Percentiles rank a stretch among this genome's conserved stretches.
Conservation (phyloP, 805 yeast genomes). For the Yarrowia hollandica region DNA sequence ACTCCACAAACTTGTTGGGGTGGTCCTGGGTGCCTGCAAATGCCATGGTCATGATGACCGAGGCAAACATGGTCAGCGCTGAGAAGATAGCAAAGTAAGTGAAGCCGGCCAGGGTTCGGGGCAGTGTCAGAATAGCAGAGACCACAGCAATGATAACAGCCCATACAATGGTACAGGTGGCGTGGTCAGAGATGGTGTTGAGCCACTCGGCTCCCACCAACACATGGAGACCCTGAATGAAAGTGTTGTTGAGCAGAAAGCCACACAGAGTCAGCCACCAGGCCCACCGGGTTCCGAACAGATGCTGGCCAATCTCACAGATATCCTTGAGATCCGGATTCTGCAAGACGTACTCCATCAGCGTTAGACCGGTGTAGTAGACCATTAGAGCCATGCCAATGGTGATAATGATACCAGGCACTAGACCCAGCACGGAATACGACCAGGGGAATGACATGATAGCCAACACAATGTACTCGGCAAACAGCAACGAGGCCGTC, state of each 20-base stretch:
- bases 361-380: constrained; percentile 56
- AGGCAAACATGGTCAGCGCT: constrained; percentile 58
- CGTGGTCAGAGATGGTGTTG: constrained; percentile 54
- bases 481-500: constrained; percentile 59
- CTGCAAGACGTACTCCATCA: constrained; percentile 55
- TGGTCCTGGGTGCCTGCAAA: constrained; percentile 56
- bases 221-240: constrained; percentile 61
- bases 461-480: constrained; percentile 62
- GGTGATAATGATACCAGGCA: constrained; percentile 59
- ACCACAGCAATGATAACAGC: constrained; percentile 51
- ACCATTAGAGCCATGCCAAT: constrained; percentile 53
- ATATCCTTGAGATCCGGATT: constrained; percentile 55
- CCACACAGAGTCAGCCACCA: constrained; percentile 60
- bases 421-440: constrained; percentile 57
- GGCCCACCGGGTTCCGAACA: constrained; percentile 51
- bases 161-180: constrained; percentile 55
- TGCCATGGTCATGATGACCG: constrained; percentile 53
- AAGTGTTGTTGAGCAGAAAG: constrained; percentile 55
- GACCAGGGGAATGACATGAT: constrained; percentile 70
- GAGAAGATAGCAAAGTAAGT: constrained; percentile 54
- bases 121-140: constrained; percentile 54
- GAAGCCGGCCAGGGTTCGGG: constrained; percentile 57
- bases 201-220: constrained; percentile 60
- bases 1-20: constrained; percentile 46
- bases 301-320: constrained; percentile 60